Conservation (phyloP, 2,329 filamentous ascomycete genomes). For the Colletotrichum spinosum region DNA sequence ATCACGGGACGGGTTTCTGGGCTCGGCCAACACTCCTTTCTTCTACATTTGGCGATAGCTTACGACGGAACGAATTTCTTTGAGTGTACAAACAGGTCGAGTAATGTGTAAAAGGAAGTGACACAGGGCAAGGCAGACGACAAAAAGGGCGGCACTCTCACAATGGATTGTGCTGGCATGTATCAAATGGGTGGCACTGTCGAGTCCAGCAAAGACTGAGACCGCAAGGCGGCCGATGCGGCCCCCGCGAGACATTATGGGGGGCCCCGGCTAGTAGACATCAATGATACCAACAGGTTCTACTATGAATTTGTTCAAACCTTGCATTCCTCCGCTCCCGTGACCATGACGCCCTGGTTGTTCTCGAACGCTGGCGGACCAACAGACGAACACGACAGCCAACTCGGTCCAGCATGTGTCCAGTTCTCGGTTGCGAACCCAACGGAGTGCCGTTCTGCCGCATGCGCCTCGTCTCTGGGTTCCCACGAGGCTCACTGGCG, state of each 20-base stretch:
- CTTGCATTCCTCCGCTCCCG: background rate
- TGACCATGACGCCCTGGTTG: background rate
- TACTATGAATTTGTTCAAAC: conserved; percentile 14
- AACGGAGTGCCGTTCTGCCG: conserved; percentile 3
- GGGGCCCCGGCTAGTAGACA: conserved; percentile 26
- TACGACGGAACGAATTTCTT: conserved; percentile 35
- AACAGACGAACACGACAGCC: background rate
- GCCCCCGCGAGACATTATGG: conserved; percentile 15
- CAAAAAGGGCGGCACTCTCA: conserved; percentile 2
- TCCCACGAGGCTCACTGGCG: background rate
- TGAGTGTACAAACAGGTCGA: conserved; percentile 23
- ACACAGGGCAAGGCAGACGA: conserved; percentile 1
- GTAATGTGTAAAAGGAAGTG: conserved; percentile 30
- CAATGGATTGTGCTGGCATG: conserved; percentile 27
- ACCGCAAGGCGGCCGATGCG: conserved; percentile 17
- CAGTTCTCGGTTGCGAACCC: conserved; percentile 8
- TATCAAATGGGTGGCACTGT: conserved; percentile 28
- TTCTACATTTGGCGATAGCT: conserved; percentile 11
- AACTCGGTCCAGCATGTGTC: background rate
- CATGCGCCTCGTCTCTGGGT: background rate
- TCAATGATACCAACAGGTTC: conserved; percentile 34
- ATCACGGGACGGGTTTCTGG: conserved; percentile 8
- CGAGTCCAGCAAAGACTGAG: background rate
- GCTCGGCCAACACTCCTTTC: conserved; percentile 24
- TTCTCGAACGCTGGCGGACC: background rate